Evolutionary conservation across 768 basidiomycete genomes (phyloP).

Genomic region (Xerocomellus intermedius): DNA sequence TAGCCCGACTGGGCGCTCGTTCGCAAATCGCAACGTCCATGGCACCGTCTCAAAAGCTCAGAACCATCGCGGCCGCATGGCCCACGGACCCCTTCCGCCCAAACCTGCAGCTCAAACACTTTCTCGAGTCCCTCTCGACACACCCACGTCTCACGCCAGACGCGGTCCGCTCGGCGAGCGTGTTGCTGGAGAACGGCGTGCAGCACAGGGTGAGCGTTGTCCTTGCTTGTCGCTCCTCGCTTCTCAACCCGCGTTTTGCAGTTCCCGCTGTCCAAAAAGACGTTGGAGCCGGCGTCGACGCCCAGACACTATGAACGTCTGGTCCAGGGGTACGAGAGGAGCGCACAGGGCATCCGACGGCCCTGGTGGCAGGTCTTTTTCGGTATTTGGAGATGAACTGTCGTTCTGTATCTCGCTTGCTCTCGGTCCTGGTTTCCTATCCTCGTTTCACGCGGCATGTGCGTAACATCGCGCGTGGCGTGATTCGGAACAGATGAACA

Average conservation of each 20-base stretch:
- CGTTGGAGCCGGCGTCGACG: conserved; percentile 64
- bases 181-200: conserved; percentile 53
- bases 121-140: conserved; percentile 60
- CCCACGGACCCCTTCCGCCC: conserved; percentile 73
- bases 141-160: conserved; percentile 66
- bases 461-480: neutral
- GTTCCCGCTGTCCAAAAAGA: conserved; percentile 67
- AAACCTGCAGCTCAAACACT: conserved; percentile 66
- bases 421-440: neutral
- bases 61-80: conserved; percentile 60
- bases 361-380: conserved; percentile 88
- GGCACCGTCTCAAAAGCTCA: conserved; percentile 45
- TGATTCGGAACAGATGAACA: conserved; percentile 3
- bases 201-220: conserved; percentile 50
- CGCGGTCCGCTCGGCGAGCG: conserved; percentile 59
- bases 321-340: conserved; percentile 71
- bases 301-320: conserved; percentile 74
- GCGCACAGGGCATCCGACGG: conserved; percentile 69
- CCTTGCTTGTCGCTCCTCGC: neutral
- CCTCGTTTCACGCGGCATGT: neutral
- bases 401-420: neutral
- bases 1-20: too few species aligned
- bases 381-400: conserved; percentile 52
- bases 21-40: conserved; percentile 2
- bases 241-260: conserved; percentile 31